Evolutionary conservation across 78 protist species (phyloP).

Genomic region (Dictyostelium brefeldianum): DNA sequence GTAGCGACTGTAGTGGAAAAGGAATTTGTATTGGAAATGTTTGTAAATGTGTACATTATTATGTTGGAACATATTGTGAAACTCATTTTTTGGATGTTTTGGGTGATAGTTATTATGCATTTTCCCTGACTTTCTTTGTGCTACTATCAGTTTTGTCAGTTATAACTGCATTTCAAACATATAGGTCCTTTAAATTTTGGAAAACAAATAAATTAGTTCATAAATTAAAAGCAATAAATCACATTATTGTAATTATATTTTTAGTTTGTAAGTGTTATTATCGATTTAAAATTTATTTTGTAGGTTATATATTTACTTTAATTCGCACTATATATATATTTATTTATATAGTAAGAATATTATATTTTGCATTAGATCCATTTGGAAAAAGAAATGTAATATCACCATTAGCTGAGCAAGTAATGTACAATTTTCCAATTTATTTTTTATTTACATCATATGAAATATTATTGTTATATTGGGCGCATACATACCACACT

Average conservation of each 20-base stretch:
- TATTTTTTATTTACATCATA: slow-evolving; percentile 60
- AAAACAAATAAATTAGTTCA: slow-evolving; percentile 26
- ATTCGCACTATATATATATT: too few relatives aligned
- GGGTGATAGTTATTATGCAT: not conserved
- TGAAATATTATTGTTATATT: slow-evolving; percentile 54
- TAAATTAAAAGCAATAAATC: slow-evolving; percentile 54
- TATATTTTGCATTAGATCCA: slow-evolving; percentile 60
- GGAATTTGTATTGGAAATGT: slow-evolving; percentile 17
- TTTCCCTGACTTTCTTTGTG: slow-evolving; percentile 16
- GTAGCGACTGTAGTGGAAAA: not conserved
- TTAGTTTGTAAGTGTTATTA: slow-evolving; percentile 25
- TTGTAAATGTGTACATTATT: slow-evolving; percentile 26
- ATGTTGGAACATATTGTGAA: slow-evolving; percentile 14
- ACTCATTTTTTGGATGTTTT: not conserved
- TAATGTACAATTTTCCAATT: slow-evolving; percentile 56
- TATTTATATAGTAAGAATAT: slow-evolving; percentile 31
- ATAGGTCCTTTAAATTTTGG: slow-evolving; percentile 57
- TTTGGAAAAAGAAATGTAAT: slow-evolving; percentile 9
- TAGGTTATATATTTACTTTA: not conserved
- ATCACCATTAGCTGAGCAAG: not conserved
- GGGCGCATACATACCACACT: slow-evolving; percentile 53
- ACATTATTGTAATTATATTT: slow-evolving; percentile 16
- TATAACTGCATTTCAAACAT: not conserved
- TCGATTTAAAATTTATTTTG: not conserved
- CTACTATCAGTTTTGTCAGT: not conserved